Percentiles rank a stretch among this genome's conserved stretches.
Conservation (phyloP, 2,329 filamentous ascomycete species). For the Lecanicillium sp. region DNA sequence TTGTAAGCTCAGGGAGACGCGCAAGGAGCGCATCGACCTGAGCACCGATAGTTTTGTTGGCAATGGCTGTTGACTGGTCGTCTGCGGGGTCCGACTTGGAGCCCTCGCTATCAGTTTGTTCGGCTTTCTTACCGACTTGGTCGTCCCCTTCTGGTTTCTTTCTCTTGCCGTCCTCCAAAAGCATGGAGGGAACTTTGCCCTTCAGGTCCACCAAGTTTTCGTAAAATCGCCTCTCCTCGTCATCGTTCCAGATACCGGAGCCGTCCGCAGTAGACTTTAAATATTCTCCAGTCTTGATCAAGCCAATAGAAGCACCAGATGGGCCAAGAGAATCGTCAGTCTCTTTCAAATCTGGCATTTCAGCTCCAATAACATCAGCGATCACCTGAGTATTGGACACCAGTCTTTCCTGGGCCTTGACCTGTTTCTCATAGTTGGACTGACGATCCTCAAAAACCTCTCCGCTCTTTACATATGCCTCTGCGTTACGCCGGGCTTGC, state of each 20-base stretch:
- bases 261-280: slow-evolving; percentile 83
- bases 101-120: slow-evolving; percentile 42
- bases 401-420: slow-evolving; percentile 86
- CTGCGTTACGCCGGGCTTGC: slow-evolving; percentile 89
- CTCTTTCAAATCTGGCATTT: slow-evolving; percentile 91
- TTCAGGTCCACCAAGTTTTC: slow-evolving; percentile 94
- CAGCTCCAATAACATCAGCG: slow-evolving; percentile 76
- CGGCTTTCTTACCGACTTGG: slow-evolving; percentile 67
- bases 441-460: slow-evolving; percentile 98
- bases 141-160: slow-evolving; percentile 81
- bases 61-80: slow-evolving; percentile 87
- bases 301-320: slow-evolving; percentile 72
- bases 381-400: slow-evolving; percentile 84
- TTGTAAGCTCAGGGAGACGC: slow-evolving; percentile 82
- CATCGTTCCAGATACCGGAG: slow-evolving; percentile 95
- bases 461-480: slow-evolving; percentile 96
- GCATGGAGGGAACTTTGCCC: slow-evolving; percentile 86
- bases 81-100: slow-evolving; percentile 46
- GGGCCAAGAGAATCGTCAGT: slow-evolving; percentile 60
- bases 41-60: slow-evolving; percentile 94
- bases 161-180: slow-evolving; percentile 91
- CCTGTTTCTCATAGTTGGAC: slow-evolving; percentile 86
- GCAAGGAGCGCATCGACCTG: slow-evolving; percentile 88
- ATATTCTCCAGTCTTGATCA: slow-evolving; percentile 92
- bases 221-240: slow-evolving; percentile 95